phyloP scores from a whole-genome alignment of 768 basidiomycete genomes.

The Erythrobasidium yunnanense region DNA sequence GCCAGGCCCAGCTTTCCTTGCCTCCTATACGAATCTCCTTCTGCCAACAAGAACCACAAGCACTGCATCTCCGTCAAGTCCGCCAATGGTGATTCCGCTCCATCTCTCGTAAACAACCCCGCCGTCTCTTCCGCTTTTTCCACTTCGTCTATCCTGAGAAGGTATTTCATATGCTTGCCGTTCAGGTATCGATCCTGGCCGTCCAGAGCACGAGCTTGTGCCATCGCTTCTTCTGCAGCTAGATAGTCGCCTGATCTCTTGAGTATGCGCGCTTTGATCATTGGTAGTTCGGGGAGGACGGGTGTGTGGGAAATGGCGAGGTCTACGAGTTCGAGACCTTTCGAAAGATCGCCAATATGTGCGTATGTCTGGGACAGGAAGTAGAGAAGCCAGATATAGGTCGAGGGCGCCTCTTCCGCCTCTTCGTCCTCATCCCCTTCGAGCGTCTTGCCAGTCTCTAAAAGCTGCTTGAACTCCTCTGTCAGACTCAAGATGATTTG shows the following conservation, averaged over 20 bases:
- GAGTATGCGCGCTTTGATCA: conserved; percentile 66
- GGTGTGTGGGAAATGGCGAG: conserved; percentile 72
- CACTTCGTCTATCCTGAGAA: conserved; percentile 66
- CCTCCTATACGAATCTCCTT: conserved; percentile 60
- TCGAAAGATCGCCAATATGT: conserved; percentile 48
- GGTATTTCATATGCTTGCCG: conserved; percentile 84
- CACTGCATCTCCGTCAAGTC: conserved; percentile 97
- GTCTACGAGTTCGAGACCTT: conserved; percentile 55
- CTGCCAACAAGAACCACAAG: conserved; percentile 69
- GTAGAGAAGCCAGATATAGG: conserved; percentile 88
- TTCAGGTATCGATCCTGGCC: conserved; percentile 92
- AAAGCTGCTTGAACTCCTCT: conserved; percentile 46
- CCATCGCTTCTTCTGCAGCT: conserved; percentile 62
- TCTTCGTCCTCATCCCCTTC: conserved; percentile 20
- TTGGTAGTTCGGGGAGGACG: conserved; percentile 78
- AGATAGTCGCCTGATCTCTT: conserved; percentile 73
- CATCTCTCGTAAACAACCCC: conserved; percentile 94
- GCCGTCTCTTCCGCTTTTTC: conserved; percentile 64
- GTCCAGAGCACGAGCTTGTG: conserved; percentile 73
- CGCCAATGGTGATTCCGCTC: conserved; percentile 56
- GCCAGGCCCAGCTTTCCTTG: conserved; percentile 62
- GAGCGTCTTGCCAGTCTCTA: conserved; percentile 26
- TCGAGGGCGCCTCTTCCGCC: conserved; percentile 56
- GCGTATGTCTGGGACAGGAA: conserved; percentile 86
- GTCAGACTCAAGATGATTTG: conserved; percentile 58